Percentiles rank a stretch among this genome's conserved stretches.
These are phyloP conservation scores for Hyaloscypha bicolor DNA, from an alignment of 495 filamentous ascomycete genomes.

Conservation along the genomic window DNA sequence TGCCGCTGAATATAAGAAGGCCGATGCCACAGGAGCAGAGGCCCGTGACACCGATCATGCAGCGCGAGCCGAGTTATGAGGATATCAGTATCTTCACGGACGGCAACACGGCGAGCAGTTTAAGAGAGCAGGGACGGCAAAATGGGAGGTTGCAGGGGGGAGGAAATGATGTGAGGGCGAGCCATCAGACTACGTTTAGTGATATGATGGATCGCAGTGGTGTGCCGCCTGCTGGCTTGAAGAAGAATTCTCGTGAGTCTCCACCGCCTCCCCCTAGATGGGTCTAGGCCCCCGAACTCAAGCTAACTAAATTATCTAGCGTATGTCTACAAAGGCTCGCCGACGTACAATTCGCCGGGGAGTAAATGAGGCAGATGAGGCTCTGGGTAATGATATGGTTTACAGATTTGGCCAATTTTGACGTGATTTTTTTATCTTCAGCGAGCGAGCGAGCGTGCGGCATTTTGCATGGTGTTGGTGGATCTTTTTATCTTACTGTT, in stretches of 20 bases:
- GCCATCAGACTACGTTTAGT: constrained; percentile 62
- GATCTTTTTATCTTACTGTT: neutral
- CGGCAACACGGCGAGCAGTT: constrained; percentile 43
- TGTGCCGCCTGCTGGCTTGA: neutral
- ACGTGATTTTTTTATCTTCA: neutral
- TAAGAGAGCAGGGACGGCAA: constrained; percentile 18
- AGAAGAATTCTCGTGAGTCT: constrained; percentile 29
- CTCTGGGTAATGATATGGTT: no score
- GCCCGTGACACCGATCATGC: constrained; percentile 35
- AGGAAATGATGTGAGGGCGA: constrained; percentile 11
- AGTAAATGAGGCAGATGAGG: neutral
- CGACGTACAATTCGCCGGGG: neutral
- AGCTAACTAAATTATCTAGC: constrained; percentile 6
- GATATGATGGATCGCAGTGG: constrained; percentile 58
- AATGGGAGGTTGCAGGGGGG: neutral
- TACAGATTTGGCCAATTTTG: neutral
- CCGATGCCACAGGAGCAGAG: neutral
- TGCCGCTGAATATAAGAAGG: constrained; percentile 18
- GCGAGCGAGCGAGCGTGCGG: neutral
- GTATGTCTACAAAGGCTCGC: constrained; percentile 26
- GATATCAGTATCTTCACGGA: constrained; percentile 75
- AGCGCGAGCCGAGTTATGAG: constrained; percentile 58
- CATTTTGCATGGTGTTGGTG: neutral
- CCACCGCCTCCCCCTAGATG: neutral
- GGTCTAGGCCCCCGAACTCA: neutral